phyloP scores from a whole-genome alignment of 345 rosid genomes.

The Corchorus olitorius region DNA sequence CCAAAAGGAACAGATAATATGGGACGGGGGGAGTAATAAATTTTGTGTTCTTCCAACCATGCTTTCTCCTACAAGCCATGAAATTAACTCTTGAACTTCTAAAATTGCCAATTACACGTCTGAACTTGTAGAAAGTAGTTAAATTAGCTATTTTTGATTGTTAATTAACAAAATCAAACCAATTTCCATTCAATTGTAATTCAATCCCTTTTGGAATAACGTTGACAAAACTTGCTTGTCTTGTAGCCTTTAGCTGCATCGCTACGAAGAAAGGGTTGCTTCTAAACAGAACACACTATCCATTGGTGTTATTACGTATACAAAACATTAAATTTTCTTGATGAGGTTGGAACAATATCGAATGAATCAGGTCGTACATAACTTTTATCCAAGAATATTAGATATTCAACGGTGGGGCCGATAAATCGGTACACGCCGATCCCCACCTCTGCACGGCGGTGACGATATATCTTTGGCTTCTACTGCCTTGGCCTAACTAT shows the following conservation, averaged over 20 bases:
- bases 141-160: too few relatives aligned
- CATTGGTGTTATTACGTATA: neutral
- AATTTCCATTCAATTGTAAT: too few relatives aligned
- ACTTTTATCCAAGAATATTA: neutral
- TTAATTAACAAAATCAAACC: too few relatives aligned
- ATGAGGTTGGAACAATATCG: neutral
- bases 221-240: neutral
- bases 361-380: neutral
- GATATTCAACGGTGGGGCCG: neutral
- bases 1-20: too few relatives aligned
- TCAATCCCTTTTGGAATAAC: neutral
- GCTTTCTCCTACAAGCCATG: too few relatives aligned
- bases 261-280: neutral
- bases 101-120: too few relatives aligned
- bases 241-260: neutral
- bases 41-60: too few relatives aligned
- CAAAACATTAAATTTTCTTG: neutral
- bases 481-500: slow-evolving; percentile 20
- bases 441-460: neutral
- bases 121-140: too few relatives aligned
- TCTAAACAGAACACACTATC: neutral
- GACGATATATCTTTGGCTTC: slow-evolving; percentile 15
- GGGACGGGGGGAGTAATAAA: too few relatives aligned
- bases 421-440: neutral
- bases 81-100: too few relatives aligned